Evolutionary conservation across 23 red algal genomes (phyloP), one percentile per base, ranked within the genome.

Genomic region (Gracilariopsis chorda): DNA sequence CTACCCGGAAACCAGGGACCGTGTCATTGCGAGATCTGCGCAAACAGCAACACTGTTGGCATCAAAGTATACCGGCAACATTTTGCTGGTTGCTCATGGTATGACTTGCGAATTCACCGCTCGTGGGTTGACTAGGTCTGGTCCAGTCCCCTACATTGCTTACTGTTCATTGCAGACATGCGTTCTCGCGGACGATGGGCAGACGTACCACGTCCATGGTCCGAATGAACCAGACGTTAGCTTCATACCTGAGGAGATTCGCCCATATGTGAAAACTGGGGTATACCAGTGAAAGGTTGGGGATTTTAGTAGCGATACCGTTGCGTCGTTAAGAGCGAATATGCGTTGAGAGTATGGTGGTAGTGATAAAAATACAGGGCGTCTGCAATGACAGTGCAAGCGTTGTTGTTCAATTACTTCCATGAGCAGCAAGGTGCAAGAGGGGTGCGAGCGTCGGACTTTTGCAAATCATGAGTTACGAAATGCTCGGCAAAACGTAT

Each of bases 91-190:
- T 45, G 56, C 48, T 12, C 80, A 84, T 48, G 80, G 80, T 20
- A 84, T 84, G 59, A 65, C 80, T 40, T 84, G 80, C 21, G 80
- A 84, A 62, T 84, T 84, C 42, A 68, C 20, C 16, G 80, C 59
- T 46, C 80, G 80, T 32, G 80, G 80, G 9, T 20, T 84, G n/a
- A 84, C 80, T 20, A 35, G 65, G 7, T 52, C 80, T 2, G 80
- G 80, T n/a, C 56, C 39, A 11, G 34, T 35, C 24, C 80, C 80
- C 4, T 84, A 68, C 35, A 84, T 84, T 67, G 7, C 80, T 0
- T 84, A 84, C 33, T 84, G 80, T 84, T 84, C 80, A n/a, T 25
- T 84, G 35, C 80, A 84, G 49, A 84, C 80, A 0, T 84, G 80
- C n/a, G 53, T 51, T 49, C 58, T 17, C 7, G 40, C 12, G 2